phyloP scores from a whole-genome alignment of 495 filamentous ascomycete genomes.

The Penicillium waksmanii region DNA sequence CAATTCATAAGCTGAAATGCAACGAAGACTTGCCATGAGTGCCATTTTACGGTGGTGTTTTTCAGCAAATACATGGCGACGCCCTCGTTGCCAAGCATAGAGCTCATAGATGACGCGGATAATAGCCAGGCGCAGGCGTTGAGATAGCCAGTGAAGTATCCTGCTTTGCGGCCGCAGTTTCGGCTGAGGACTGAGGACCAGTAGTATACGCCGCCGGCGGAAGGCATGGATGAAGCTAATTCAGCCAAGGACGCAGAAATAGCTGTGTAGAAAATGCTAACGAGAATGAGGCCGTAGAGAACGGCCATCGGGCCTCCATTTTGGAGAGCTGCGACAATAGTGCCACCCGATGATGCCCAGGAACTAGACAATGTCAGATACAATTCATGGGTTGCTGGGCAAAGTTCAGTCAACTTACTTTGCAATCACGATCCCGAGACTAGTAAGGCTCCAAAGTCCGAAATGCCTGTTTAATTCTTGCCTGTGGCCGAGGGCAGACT shows the following conservation, averaged over 20 bases:
- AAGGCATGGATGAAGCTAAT: slow-evolving; percentile 78
- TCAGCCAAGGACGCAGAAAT: slow-evolving; percentile 57
- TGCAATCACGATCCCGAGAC: slow-evolving; percentile 50
- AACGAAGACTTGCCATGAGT: slow-evolving; percentile 77
- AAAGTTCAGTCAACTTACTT: slow-evolving; percentile 35
- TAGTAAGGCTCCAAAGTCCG: slow-evolving; percentile 47
- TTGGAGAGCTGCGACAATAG: slow-evolving; percentile 44
- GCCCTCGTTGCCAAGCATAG: slow-evolving; percentile 66
- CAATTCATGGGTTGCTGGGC: neutral
- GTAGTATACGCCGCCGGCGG: slow-evolving; percentile 80
- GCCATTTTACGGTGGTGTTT: slow-evolving; percentile 57
- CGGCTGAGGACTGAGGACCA: slow-evolving; percentile 75
- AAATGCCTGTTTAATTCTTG: slow-evolving; percentile 47
- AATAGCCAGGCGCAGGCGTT: slow-evolving; percentile 79
- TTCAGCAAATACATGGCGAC: slow-evolving; percentile 70
- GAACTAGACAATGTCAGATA: slow-evolving; percentile 28
- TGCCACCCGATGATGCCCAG: slow-evolving; percentile 49
- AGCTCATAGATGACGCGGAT: slow-evolving; percentile 63
- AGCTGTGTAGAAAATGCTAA: slow-evolving; percentile 45
- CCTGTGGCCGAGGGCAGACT: slow-evolving; percentile 49
- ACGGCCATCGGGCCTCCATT: slow-evolving; percentile 52
- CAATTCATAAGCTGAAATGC: slow-evolving; percentile 67
- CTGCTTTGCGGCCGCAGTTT: slow-evolving; percentile 60
- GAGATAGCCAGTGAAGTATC: slow-evolving; percentile 74
- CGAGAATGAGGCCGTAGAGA: slow-evolving; percentile 48